Percentiles rank a stretch among this genome's conserved stretches.
phyloP scores from a whole-genome alignment of 768 basidiomycete genomes.

The Mrakia gelida region DNA sequence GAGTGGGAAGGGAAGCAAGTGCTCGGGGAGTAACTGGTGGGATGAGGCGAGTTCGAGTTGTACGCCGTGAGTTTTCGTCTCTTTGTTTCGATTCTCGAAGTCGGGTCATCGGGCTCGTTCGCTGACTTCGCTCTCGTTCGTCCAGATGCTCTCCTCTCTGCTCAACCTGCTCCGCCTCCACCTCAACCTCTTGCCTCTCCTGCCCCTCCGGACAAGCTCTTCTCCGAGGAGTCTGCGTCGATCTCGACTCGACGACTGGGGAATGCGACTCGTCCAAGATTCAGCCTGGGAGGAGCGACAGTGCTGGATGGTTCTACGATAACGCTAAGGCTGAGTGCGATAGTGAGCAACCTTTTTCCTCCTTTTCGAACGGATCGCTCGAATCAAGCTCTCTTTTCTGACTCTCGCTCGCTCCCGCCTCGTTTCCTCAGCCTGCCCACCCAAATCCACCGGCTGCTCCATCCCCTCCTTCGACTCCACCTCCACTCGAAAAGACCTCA shows the following conservation, averaged over 20 bases:
- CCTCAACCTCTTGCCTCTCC: conserved; percentile 65
- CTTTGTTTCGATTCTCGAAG: background rate
- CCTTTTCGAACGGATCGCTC: background rate
- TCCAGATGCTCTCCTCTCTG: conserved; percentile 60
- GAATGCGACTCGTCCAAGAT: conserved; percentile 53
- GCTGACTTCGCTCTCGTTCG: conserved; percentile 51
- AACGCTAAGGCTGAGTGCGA: conserved; percentile 80
- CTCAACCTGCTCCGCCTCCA: conserved; percentile 55
- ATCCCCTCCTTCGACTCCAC: conserved; percentile 66
- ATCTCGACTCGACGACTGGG: conserved; percentile 57
- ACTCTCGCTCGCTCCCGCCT: too few species aligned
- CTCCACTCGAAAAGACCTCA: conserved; percentile 61
- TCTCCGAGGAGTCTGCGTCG: conserved; percentile 67
- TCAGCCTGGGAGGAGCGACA: conserved; percentile 49
- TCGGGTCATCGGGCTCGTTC: conserved; percentile 45
- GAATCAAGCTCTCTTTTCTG: background rate
- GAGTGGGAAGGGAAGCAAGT: conserved; percentile 27
- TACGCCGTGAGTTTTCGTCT: conserved; percentile 16
- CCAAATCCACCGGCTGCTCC: conserved; percentile 72
- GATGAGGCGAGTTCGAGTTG: background rate
- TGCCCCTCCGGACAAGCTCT: conserved; percentile 62
- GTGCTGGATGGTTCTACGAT: conserved; percentile 61
- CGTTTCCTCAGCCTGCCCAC: conserved; percentile 60
- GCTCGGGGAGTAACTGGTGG: conserved; percentile 28
- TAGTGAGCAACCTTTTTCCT: conserved; percentile 52